These are phyloP conservation scores for Picochlorum sp. DNA, from an alignment of 139 green algal genomes.

Conservation along the genomic window DNA sequence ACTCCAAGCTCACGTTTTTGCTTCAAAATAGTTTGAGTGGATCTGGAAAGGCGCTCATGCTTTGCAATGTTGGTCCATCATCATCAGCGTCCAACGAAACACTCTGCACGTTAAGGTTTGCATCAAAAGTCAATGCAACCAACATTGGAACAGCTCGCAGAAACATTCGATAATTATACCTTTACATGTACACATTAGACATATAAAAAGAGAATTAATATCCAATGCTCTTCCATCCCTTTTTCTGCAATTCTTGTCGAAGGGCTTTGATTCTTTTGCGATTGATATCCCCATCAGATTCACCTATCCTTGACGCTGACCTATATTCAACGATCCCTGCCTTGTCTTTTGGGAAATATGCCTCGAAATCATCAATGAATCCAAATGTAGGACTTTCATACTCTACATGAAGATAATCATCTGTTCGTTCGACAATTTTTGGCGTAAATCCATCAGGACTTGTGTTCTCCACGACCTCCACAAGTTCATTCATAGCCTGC, in stretches of 20 bases:
- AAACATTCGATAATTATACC: constrained; percentile 2
- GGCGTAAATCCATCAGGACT: constrained; percentile 72
- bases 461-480: constrained; percentile 35
- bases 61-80: constrained; percentile 86
- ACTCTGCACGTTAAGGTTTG: constrained; percentile 83
- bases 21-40: constrained; percentile 38
- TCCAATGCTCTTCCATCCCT: constrained; percentile 68
- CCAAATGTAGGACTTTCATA: constrained; percentile 81
- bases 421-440: constrained; percentile 70
- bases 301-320: constrained; percentile 67
- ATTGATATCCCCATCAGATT: constrained; percentile 84
- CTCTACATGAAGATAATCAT: constrained; percentile 90
- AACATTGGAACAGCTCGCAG: constrained; percentile 51
- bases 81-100: constrained; percentile 55
- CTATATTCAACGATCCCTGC: constrained; percentile 46
- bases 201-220: constrained; percentile 32
- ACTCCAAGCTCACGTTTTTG: constrained; percentile 93
- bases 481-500: constrained; percentile 62
- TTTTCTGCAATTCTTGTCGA: constrained; percentile 68
- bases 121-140: constrained; percentile 71
- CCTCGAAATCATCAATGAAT: constrained; percentile 93
- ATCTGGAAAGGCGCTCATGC: constrained; percentile 87
- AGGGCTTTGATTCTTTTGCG: constrained; percentile 89
- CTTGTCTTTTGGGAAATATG: constrained; percentile 48
- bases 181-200: background rate